Evolutionary conservation across 352 stramenopile species (phyloP).

Genomic region (Nothophytophthora sp.): DNA sequence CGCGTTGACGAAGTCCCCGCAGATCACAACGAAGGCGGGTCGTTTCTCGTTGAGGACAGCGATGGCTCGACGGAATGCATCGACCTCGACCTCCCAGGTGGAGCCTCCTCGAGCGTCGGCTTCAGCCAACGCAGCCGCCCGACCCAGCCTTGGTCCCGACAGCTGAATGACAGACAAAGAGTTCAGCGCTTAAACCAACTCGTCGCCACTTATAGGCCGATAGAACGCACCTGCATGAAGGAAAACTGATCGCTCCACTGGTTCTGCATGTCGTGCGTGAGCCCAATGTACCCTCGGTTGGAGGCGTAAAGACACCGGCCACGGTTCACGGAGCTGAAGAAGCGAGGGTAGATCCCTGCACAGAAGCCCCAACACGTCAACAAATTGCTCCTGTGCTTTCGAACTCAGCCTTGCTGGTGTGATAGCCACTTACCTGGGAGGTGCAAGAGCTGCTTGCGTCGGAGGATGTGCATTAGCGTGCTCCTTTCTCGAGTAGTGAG

Average conservation of each 20-base stretch:
- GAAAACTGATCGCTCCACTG: conserved; percentile 66
- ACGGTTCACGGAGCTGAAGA: conserved; percentile 48
- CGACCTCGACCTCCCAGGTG: conserved; percentile 41
- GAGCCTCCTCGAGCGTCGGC: conserved; percentile 42
- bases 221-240: conserved; percentile 60
- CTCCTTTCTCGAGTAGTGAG: conserved; percentile 34
- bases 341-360: conserved; percentile 69
- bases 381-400: neutral
- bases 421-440: conserved; percentile 39
- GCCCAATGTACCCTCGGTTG: conserved; percentile 57
- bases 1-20: conserved; percentile 58
- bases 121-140: conserved; percentile 28
- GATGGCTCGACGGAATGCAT: conserved; percentile 49
- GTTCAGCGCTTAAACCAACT: too few relatives aligned
- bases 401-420: neutral
- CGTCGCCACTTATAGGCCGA: neutral
- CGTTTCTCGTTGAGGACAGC: conserved; percentile 43
- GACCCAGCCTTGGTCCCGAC: conserved; percentile 47
- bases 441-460: conserved; percentile 74
- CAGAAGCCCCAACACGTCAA: conserved; percentile 4
- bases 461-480: conserved; percentile 79
- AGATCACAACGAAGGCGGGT: conserved; percentile 71
- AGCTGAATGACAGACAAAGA: conserved; percentile 39
- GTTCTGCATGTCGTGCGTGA: conserved; percentile 76
- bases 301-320: conserved; percentile 66